Conservation (phyloP, 2,329 filamentous ascomycete genomes). For the Rutstroemia sp. region DNA sequence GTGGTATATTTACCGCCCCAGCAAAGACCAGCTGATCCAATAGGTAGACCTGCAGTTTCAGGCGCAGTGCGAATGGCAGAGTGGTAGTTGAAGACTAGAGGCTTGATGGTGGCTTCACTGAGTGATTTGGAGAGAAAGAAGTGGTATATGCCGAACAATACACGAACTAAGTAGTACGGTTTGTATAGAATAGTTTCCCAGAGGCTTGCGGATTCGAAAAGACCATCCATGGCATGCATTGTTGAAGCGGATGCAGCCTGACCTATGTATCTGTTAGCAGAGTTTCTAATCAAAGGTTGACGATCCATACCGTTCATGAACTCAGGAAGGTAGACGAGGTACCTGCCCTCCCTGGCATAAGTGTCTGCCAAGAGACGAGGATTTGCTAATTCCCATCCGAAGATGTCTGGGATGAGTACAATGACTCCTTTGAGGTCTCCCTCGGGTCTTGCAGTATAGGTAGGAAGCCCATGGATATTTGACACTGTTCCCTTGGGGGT, state of each 20-base stretch:
- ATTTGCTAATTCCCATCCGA: constrained; percentile 43
- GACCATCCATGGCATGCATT: constrained; percentile 25
- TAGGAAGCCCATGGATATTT: constrained; percentile 36
- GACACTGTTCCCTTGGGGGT: neutral
- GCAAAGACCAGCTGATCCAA: constrained; percentile 53
- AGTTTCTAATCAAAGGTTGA: neutral
- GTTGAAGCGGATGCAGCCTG: neutral
- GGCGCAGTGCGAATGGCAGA: constrained; percentile 28
- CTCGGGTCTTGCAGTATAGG: constrained; percentile 36
- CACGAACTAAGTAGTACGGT: constrained; percentile 38
- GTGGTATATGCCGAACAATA: constrained; percentile 28
- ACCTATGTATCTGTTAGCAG: neutral
- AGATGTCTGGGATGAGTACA: constrained; percentile 42
- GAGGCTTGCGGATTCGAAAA: constrained; percentile 19
- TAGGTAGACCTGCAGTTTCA: constrained; percentile 17
- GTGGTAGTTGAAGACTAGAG: constrained; percentile 34
- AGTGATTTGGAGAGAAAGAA: constrained; percentile 23
- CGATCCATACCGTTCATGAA: constrained; percentile 39
- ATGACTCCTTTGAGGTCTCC: constrained; percentile 35
- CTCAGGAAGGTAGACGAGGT: constrained; percentile 42
- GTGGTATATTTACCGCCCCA: constrained; percentile 53
- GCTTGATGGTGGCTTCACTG: constrained; percentile 23
- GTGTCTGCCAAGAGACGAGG: constrained; percentile 40
- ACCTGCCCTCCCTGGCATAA: constrained; percentile 39
- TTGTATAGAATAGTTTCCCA: constrained; percentile 13